Percentiles rank a stretch among this genome's conserved stretches.
Evolutionary conservation across 495 filamentous ascomycete genomes (phyloP).

Genomic region (Penicillium angulare): DNA sequence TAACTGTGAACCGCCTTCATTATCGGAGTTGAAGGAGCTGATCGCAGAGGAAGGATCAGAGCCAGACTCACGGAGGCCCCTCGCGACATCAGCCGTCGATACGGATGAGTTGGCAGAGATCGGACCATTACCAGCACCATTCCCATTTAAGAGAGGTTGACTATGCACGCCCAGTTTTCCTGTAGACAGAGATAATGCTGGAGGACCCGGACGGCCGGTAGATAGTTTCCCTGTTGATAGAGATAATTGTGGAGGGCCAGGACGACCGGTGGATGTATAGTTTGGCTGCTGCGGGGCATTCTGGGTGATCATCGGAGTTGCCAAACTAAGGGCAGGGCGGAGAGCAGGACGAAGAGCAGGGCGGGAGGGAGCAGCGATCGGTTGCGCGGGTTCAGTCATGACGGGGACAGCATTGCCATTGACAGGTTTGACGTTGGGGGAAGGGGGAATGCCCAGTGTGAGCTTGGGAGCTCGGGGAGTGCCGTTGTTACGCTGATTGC

Average conservation of each 20-base stretch:
- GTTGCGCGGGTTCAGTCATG: slow-evolving; percentile 27
- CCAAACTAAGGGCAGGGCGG: slow-evolving; percentile 73
- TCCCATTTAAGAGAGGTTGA: slow-evolving; percentile 70
- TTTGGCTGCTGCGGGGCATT: slow-evolving; percentile 61
- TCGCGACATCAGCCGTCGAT: slow-evolving; percentile 72
- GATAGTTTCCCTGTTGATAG: slow-evolving; percentile 50
- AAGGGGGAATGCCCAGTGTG: slow-evolving; percentile 83
- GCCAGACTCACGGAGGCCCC: slow-evolving; percentile 57
- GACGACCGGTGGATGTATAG: slow-evolving; percentile 46
- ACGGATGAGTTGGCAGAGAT: slow-evolving; percentile 83
- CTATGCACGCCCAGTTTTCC: slow-evolving; percentile 69
- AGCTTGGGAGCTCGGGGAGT: slow-evolving; percentile 69
- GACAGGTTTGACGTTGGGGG: slow-evolving; percentile 72
- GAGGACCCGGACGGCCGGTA: slow-evolving; percentile 52
- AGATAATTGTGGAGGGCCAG: slow-evolving; percentile 46
- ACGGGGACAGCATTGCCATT: slow-evolving; percentile 34
- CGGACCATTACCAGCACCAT: slow-evolving; percentile 69
- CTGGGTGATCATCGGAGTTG: slow-evolving; percentile 74
- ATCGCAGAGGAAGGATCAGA: slow-evolving; percentile 89
- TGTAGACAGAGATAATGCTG: slow-evolving; percentile 38
- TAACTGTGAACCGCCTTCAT: slow-evolving; percentile 65
- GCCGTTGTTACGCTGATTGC: slow-evolving; percentile 57
- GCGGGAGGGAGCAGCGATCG: slow-evolving; percentile 39
- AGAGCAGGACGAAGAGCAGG: slow-evolving; percentile 71
- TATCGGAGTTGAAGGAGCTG: slow-evolving; percentile 76